Evolutionary conservation across 2,329 filamentous ascomycete genomes (phyloP).

Genomic region (Lachnellula willkommii): DNA sequence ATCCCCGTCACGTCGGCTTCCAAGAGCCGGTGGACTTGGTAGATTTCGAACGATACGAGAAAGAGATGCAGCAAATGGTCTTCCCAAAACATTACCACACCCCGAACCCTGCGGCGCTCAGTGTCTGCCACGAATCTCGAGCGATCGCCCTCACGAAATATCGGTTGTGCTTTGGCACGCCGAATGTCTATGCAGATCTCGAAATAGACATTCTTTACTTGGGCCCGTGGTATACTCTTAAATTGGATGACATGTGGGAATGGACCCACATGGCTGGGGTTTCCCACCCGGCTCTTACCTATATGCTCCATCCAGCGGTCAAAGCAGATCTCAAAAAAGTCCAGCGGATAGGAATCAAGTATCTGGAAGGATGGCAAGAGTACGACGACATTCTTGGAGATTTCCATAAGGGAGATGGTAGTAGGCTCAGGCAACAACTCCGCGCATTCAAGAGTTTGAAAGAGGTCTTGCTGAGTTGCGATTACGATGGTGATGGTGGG

Average conservation of each 20-base stretch:
- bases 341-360: not conserved
- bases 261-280: not conserved
- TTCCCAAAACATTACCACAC: not conserved
- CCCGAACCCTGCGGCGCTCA: not conserved
- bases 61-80: not conserved
- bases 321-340: not conserved
- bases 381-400: not conserved
- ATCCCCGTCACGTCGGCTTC: not conserved
- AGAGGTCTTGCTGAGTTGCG: not conserved
- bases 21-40: not conserved
- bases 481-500: too few species aligned
- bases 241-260: not conserved
- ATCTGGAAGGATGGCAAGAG: not conserved
- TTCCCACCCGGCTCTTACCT: not conserved
- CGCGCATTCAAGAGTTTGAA: not conserved
- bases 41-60: not conserved
- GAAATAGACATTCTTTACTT: slow-evolving; percentile 1
- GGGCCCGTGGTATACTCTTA: not conserved
- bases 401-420: not conserved
- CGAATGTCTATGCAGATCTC: slow-evolving; percentile 1
- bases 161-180: not conserved
- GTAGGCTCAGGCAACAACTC: not conserved
- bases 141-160: not conserved
- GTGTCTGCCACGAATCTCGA: not conserved
- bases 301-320: not conserved